Evolutionary conservation across 768 basidiomycete species (phyloP).

Genomic region (Strobilomyces confusus): DNA sequence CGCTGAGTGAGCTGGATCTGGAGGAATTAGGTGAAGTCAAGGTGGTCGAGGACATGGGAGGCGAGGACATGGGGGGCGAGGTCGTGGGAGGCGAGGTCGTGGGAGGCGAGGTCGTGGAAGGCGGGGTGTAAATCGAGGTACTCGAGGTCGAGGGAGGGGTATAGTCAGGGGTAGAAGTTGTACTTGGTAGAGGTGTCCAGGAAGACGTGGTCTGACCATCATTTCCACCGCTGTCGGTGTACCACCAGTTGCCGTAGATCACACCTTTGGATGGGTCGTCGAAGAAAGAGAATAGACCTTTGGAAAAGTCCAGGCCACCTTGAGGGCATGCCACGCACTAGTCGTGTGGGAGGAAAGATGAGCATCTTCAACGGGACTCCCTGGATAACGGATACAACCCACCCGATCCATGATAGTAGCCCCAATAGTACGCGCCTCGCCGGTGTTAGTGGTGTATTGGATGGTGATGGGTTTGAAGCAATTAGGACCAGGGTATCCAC

Average conservation of each 20-base stretch:
- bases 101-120: slow-evolving; percentile 24
- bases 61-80: not conserved
- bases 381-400: slow-evolving; percentile 3
- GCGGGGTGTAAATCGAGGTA: slow-evolving; percentile 14
- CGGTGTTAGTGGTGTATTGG: slow-evolving; percentile 56
- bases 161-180: slow-evolving; percentile 22
- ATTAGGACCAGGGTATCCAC: slow-evolving; percentile 57
- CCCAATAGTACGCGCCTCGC: too few relatives aligned
- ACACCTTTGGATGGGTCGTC: slow-evolving; percentile 46
- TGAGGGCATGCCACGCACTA: slow-evolving; percentile 67
- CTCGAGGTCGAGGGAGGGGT: slow-evolving; percentile 23
- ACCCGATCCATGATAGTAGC: slow-evolving; percentile 68
- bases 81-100: slow-evolving; percentile 19
- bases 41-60: slow-evolving; percentile 20
- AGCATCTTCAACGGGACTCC: not conserved
- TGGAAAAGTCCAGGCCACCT: slow-evolving; percentile 65
- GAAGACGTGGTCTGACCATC: slow-evolving; percentile 10
- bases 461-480: slow-evolving; percentile 65
- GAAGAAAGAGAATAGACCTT: slow-evolving; percentile 64
- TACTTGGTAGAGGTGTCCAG: slow-evolving; percentile 16
- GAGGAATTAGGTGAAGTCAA: not conserved
- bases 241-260: slow-evolving; percentile 60
- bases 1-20: slow-evolving; percentile 21
- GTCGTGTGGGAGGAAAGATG: not conserved
- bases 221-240: slow-evolving; percentile 34